These are phyloP conservation scores for Styphnolobium japonicum DNA, from an alignment of 306 rosid species.

Conservation along the genomic window DNA sequence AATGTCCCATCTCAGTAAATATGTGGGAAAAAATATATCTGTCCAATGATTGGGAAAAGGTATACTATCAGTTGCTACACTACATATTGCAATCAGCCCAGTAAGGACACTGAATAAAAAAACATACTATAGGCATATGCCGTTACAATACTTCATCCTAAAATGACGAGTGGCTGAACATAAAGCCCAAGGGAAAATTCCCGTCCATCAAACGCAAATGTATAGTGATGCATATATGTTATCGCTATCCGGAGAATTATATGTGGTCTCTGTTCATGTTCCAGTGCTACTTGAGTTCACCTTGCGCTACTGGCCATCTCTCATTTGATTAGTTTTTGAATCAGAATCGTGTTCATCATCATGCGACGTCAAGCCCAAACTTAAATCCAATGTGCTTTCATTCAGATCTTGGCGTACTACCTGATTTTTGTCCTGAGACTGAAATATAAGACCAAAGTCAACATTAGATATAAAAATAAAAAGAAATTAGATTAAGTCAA, in stretches of 20 bases:
- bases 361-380: slow-evolving; percentile 80
- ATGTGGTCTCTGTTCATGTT: slow-evolving; percentile 12
- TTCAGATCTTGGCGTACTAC: slow-evolving; percentile 89
- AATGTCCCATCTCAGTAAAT: slow-evolving; percentile 35
- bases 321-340: slow-evolving; percentile 48
- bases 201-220: slow-evolving; percentile 21
- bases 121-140: slow-evolving; percentile 32
- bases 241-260: slow-evolving; percentile 26
- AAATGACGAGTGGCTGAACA: slow-evolving; percentile 23
- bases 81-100: slow-evolving; percentile 30
- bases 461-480: neutral
- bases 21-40: slow-evolving; percentile 24
- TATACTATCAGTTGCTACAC: slow-evolving; percentile 24
- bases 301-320: slow-evolving; percentile 49
- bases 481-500: slow-evolving; percentile 8
- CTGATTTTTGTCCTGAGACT: slow-evolving; percentile 59
- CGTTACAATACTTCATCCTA: slow-evolving; percentile 31
- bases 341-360: slow-evolving; percentile 55
- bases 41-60: slow-evolving; percentile 33
- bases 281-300: slow-evolving; percentile 2
- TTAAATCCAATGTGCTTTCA: slow-evolving; percentile 85
- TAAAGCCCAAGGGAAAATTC: slow-evolving; percentile 25
- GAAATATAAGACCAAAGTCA: slow-evolving; percentile 21
- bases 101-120: slow-evolving; percentile 37
- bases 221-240: slow-evolving; percentile 16